Evolutionary conservation across 805 yeast species (phyloP).

Genomic region (Saccharomycopsis selenospora): DNA sequence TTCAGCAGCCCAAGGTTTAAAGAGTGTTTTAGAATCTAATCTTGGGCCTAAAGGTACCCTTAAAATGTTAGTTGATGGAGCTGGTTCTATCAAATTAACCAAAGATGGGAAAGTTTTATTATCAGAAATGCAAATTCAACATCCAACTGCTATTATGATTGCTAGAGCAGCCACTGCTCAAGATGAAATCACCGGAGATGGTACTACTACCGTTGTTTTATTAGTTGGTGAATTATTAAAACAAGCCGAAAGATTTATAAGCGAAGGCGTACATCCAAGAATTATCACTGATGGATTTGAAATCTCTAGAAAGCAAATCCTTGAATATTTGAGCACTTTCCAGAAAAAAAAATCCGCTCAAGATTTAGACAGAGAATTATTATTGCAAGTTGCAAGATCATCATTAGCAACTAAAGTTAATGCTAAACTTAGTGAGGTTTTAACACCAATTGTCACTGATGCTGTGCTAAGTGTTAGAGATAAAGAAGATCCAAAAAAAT

Average conservation of each 20-base stretch:
- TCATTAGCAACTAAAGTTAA: slow-evolving; percentile 84
- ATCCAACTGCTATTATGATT: slow-evolving; percentile 83
- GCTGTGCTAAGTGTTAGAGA: slow-evolving; percentile 78
- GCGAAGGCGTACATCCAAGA: slow-evolving; percentile 95
- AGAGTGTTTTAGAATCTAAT: slow-evolving; percentile 83
- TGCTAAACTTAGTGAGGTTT: slow-evolving; percentile 64
- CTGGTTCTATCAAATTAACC: slow-evolving; percentile 90
- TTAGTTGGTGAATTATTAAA: slow-evolving; percentile 90
- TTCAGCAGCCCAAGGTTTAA: slow-evolving; percentile 94
- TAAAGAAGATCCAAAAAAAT: slow-evolving; percentile 33
- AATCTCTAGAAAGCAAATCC: slow-evolving; percentile 67
- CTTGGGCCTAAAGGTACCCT: slow-evolving; percentile 96
- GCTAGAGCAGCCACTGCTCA: slow-evolving; percentile 98
- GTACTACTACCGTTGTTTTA: slow-evolving; percentile 92
- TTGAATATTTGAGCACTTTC: slow-evolving; percentile 53
- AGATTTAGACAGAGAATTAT: slow-evolving; percentile 73
- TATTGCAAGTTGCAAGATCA: slow-evolving; percentile 86
- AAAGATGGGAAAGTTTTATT: slow-evolving; percentile 94
- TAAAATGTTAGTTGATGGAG: slow-evolving; percentile 94
- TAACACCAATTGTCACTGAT: slow-evolving; percentile 93
- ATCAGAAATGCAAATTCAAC: slow-evolving; percentile 94
- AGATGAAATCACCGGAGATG: slow-evolving; percentile 99
- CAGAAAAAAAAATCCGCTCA: slow-evolving; percentile 44
- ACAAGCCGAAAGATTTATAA: slow-evolving; percentile 86
- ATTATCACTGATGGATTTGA: slow-evolving; percentile 94